These are phyloP conservation scores for Termitomyces sp. DNA, from an alignment of 768 basidiomycete genomes.

Conservation along the genomic window DNA sequence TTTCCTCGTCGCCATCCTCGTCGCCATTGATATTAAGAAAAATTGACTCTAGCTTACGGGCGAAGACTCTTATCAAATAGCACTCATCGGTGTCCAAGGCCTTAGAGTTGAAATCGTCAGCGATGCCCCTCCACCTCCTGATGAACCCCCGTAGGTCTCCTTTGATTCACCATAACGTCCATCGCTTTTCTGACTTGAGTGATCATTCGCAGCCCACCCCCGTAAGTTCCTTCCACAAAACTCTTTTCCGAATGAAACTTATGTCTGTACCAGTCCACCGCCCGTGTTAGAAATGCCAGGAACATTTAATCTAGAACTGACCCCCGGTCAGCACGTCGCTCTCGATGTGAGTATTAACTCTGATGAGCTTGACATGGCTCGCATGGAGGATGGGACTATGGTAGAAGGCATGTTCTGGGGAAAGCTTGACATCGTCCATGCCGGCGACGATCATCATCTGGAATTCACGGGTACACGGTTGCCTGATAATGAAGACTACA, in stretches of 20 bases:
- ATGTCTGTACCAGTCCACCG: conserved; percentile 34
- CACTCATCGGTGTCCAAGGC: conserved; percentile 77
- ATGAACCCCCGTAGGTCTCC: conserved; percentile 70
- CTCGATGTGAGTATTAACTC: conserved; percentile 77
- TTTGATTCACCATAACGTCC: conserved; percentile 12
- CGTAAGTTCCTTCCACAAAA: conserved; percentile 26
- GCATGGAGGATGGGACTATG: conserved; percentile 83
- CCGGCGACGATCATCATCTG: conserved; percentile 70
- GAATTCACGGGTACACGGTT: conserved; percentile 81
- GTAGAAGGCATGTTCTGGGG: conserved; percentile 89
- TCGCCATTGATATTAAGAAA: not conserved
- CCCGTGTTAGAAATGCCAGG: conserved; percentile 86
- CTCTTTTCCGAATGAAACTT: not conserved
- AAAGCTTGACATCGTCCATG: conserved; percentile 77
- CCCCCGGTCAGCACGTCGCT: conserved; percentile 73
- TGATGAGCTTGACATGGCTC: conserved; percentile 85
- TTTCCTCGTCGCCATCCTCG: conserved; percentile 6
- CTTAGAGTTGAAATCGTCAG: conserved; percentile 82
- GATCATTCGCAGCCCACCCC: conserved; percentile 32
- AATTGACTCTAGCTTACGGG: conserved; percentile 53
- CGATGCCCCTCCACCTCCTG: conserved; percentile 80
- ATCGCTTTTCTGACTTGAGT: conserved; percentile 7
- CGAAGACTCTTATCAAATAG: conserved; percentile 87
- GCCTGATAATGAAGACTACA: conserved; percentile 52
- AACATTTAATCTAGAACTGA: conserved; percentile 75